Evolutionary conservation across 371 early-diverging fungal species (phyloP).

Genomic region (Blakeslea trispora): DNA sequence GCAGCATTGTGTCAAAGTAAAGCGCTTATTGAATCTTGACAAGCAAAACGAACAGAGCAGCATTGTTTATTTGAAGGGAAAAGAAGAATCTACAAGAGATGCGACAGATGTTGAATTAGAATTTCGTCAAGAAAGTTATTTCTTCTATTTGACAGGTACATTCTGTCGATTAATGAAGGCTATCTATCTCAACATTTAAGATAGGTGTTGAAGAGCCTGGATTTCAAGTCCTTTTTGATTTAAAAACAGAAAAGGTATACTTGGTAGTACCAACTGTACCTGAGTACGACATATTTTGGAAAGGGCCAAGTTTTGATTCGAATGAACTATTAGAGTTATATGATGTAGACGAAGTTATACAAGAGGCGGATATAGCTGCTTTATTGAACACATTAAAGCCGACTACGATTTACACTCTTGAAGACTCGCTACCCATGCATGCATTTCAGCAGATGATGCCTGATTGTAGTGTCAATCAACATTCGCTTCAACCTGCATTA

Average conservation of each 20-base stretch:
- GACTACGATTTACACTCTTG: conserved; percentile 22
- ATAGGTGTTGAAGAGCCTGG: conserved; percentile 49
- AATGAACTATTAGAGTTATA: conserved; percentile 37
- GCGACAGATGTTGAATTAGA: conserved; percentile 51
- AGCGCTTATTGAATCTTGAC: conserved; percentile 15
- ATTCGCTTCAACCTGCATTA: conserved; percentile 28
- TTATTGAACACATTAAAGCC: conserved; percentile 32
- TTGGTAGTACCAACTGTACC: conserved; percentile 48
- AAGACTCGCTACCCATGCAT: conserved; percentile 11
- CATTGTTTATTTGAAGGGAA: conserved; percentile 37
- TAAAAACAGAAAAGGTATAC: conserved; percentile 32
- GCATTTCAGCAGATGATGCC: neutral
- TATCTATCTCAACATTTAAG: neutral
- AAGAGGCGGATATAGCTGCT: conserved; percentile 32
- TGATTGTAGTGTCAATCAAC: conserved; percentile 3
- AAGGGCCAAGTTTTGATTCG: conserved; percentile 34
- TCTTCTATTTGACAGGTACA: conserved; percentile 56
- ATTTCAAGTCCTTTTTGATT: conserved; percentile 47
- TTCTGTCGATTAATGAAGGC: neutral
- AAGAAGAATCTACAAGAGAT: conserved; percentile 34
- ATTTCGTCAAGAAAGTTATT: conserved; percentile 58
- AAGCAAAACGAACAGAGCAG: conserved; percentile 1
- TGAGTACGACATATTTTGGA: conserved; percentile 48
- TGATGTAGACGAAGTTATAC: conserved; percentile 47
- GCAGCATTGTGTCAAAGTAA: conserved; percentile 34